Base-by-base conservation (phyloP, 495 filamentous ascomycete species). In the Penicillium subrubescens region DNA sequence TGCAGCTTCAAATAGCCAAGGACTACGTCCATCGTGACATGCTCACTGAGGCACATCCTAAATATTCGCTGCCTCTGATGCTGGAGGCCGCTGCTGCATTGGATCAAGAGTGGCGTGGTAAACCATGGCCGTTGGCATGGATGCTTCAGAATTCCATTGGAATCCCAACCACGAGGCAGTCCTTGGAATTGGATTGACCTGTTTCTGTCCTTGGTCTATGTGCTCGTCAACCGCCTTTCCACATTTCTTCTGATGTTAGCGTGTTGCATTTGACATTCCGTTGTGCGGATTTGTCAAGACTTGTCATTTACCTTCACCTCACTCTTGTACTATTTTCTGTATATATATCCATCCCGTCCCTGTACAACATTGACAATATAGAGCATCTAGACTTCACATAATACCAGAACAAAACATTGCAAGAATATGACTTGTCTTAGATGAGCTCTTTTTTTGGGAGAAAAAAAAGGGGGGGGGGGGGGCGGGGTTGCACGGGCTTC, bases 91-190 rank as follows among this genome's bases (percentile, higher is more conserved):
- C 71, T 8, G 61, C 50, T 25, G 61, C 57, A 10, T 25, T 81
- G 50, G 79, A 82, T 53, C 29, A 34, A 6, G 61, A 77, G 50
- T 80, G 76, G 77, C 56, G 57, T 15, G 57, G 56, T 31, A 55
- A 53, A 11, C 73, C 77, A 1, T 67, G 68, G 17, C 68, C 76
- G 0, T 66, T 69, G 17, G 44, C 60, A 2, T 79, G 73, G 76
- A 63, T 73, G 58, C 61, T 76, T 59, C 63, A 76, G 33, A 73
- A 80, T 57, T 71, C 72, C 39, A 76, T 82, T 41, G 51, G 68
- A 3, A 61, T 81, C 5, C 69, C 71, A 14, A 35, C 68, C 19
- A 62, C 15, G 51, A 34, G 17, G 15, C 61, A 19, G 23, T 21
- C 44, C 52, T 51, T 23, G 57, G 52, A 14, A 35, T 50, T 10